Conservation (phyloP, 352 stramenopile genomes). For the Globisporangium takayamanum region DNA sequence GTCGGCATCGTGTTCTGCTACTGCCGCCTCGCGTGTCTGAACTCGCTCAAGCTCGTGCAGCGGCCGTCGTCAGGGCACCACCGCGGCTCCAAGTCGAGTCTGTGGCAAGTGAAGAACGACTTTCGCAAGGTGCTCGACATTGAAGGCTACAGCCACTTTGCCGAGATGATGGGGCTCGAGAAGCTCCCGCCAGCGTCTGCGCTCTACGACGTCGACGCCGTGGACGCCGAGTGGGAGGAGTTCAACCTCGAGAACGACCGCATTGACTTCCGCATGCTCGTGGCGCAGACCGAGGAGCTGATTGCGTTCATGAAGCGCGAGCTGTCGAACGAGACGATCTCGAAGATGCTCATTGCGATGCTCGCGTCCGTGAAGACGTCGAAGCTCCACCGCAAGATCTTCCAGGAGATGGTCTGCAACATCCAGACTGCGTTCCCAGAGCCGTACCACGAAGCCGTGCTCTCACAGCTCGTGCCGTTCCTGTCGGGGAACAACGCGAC, state of each 20-base stretch:
- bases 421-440: constrained; percentile 73
- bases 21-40: constrained; percentile 73
- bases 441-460: constrained; percentile 49
- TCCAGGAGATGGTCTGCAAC: constrained; percentile 86
- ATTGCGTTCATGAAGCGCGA: constrained; percentile 56
- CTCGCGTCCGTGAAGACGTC: constrained; percentile 79
- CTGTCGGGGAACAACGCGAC: constrained; percentile 73
- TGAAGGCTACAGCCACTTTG: constrained; percentile 61
- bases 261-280: constrained; percentile 79
- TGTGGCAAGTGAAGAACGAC: constrained; percentile 81
- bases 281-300: constrained; percentile 58
- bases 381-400: constrained; percentile 84
- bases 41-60: constrained; percentile 76
- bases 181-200: constrained; percentile 13
- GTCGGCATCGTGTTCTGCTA: constrained; percentile 80
- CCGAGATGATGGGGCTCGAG: constrained; percentile 74
- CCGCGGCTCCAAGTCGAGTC: constrained; percentile 57
- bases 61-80: constrained; percentile 37
- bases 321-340: constrained; percentile 69
- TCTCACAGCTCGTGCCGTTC: constrained; percentile 68
- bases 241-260: constrained; percentile 84
- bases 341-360: constrained; percentile 82
- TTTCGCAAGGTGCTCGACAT: constrained; percentile 75
- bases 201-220: constrained; percentile 20
- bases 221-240: constrained; percentile 82